Conservation (phyloP, 495 filamentous ascomycete genomes). For the Apodospora peruviana region DNA sequence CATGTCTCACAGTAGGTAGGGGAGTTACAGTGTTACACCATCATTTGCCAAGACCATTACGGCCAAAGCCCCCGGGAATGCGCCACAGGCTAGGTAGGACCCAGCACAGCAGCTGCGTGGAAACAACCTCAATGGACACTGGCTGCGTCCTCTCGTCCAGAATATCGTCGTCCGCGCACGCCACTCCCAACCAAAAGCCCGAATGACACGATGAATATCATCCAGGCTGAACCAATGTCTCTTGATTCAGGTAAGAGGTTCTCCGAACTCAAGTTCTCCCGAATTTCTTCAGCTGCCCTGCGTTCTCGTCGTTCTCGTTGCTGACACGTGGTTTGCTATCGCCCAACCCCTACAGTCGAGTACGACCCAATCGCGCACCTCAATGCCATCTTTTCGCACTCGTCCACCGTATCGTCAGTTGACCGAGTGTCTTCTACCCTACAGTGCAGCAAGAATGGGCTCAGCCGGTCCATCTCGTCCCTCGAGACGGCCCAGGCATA, state of each 20-base stretch:
- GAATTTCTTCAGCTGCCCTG: neutral
- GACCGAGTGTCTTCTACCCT: slow-evolving; percentile 65
- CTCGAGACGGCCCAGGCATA: slow-evolving; percentile 78
- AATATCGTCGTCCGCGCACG: too few relatives aligned
- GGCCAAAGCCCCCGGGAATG: too few relatives aligned
- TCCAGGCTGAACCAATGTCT: slow-evolving; percentile 32
- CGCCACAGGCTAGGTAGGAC: too few relatives aligned
- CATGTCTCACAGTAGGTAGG: too few relatives aligned
- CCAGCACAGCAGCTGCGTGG: too few relatives aligned
- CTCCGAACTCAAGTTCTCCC: neutral
- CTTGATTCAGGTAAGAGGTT: slow-evolving; percentile 44
- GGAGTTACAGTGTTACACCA: too few relatives aligned
- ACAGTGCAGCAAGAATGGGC: slow-evolving; percentile 72
- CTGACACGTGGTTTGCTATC: slow-evolving; percentile 21
- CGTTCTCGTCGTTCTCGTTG: slow-evolving; percentile 4
- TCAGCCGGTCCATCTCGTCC: slow-evolving; percentile 71
- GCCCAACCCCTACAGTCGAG: slow-evolving; percentile 53
- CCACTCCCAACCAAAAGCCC: too few relatives aligned
- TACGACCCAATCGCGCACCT: slow-evolving; percentile 93
- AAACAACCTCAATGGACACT: too few relatives aligned
- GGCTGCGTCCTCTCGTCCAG: too few relatives aligned
- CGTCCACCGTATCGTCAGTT: slow-evolving; percentile 78
- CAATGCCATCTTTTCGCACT: slow-evolving; percentile 89
- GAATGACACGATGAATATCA: slow-evolving; percentile 48
- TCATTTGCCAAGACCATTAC: too few relatives aligned